Conservation (phyloP, 2,329 filamentous ascomycete species). For the Stagonosporopsis chrysanthemi region DNA sequence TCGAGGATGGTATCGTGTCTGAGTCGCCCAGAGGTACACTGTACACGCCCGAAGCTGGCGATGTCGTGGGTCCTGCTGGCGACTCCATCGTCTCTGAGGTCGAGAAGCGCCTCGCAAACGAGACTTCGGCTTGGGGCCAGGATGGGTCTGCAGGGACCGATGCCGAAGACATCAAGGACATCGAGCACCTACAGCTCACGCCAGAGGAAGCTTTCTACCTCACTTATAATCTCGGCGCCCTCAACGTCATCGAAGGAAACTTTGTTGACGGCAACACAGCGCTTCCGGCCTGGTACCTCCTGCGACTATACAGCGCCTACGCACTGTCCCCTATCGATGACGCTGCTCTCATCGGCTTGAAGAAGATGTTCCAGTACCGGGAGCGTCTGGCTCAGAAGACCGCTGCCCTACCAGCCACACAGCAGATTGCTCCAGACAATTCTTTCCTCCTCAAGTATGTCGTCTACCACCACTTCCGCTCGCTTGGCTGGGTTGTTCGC, state of each 20-base stretch:
- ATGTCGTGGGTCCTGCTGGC: constrained; percentile 17
- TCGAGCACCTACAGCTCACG: constrained; percentile 92
- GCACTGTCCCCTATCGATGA: constrained; percentile 66
- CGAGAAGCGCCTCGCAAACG: constrained; percentile 20
- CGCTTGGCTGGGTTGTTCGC: constrained; percentile 91
- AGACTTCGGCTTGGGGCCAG: constrained; percentile 15
- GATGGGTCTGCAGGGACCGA: constrained; percentile 9
- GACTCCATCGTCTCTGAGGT: constrained; percentile 24
- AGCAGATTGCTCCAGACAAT: constrained; percentile 73
- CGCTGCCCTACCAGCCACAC: constrained; percentile 17
- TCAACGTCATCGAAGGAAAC: constrained; percentile 70
- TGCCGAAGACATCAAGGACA: constrained; percentile 39
- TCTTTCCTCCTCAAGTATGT: constrained; percentile 86
- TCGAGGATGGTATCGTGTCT: constrained; percentile 33
- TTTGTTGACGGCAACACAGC: constrained; percentile 53
- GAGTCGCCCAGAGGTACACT: constrained; percentile 32
- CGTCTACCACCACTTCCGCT: constrained; percentile 95
- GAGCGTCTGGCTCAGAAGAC: constrained; percentile 18
- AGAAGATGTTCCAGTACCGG: constrained; percentile 24
- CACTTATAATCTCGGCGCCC: constrained; percentile 76
- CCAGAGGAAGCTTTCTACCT: constrained; percentile 94
- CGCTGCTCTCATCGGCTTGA: constrained; percentile 13
- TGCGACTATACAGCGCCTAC: constrained; percentile 68
- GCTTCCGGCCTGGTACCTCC: constrained; percentile 33
- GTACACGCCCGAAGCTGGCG: constrained; percentile 25